Evolutionary conservation across 1,139 yeast species (phyloP).

Genomic region (Candida glucosophila): DNA sequence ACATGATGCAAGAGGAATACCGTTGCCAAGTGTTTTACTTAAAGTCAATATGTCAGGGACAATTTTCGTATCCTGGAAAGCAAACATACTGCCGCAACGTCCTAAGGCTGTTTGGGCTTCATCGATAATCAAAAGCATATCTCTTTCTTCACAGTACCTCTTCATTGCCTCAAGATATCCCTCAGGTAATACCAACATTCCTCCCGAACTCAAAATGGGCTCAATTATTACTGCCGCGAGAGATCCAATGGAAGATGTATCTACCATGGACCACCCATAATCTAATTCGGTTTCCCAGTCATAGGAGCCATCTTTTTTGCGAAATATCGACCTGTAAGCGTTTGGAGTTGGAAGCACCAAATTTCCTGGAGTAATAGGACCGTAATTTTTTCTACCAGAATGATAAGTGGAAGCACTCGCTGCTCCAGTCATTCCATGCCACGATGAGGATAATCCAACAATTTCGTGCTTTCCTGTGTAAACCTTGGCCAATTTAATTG

Average conservation of each 20-base stretch:
- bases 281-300: slow-evolving; percentile 15
- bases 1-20: slow-evolving; percentile 87
- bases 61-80: slow-evolving; percentile 60
- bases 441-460: slow-evolving; percentile 78
- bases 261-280: slow-evolving; percentile 10
- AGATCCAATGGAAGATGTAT: too few relatives aligned
- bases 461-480: slow-evolving; percentile 72
- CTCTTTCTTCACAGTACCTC: slow-evolving; percentile 49
- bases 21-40: slow-evolving; percentile 88
- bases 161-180: slow-evolving; percentile 28
- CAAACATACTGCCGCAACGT: slow-evolving; percentile 84
- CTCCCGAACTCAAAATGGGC: slow-evolving; percentile 5
- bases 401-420: slow-evolving; percentile 85
- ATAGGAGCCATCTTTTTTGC: slow-evolving; percentile 45
- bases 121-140: slow-evolving; percentile 69
- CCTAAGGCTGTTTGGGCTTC: slow-evolving; percentile 91
- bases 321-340: slow-evolving; percentile 47
- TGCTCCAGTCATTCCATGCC: slow-evolving; percentile 96
- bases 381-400: slow-evolving; percentile 85
- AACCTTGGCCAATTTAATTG: slow-evolving; percentile 89
- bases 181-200: slow-evolving; percentile 11
- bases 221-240: slow-evolving; percentile 10
- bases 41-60: slow-evolving; percentile 73
- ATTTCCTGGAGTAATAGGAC: slow-evolving; percentile 77
- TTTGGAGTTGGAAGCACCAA: slow-evolving; percentile 57